Percentiles rank a stretch among this genome's conserved stretches.
Evolutionary conservation across 2,329 filamentous ascomycete species (phyloP).

Genomic region (Nemania abortiva): DNA sequence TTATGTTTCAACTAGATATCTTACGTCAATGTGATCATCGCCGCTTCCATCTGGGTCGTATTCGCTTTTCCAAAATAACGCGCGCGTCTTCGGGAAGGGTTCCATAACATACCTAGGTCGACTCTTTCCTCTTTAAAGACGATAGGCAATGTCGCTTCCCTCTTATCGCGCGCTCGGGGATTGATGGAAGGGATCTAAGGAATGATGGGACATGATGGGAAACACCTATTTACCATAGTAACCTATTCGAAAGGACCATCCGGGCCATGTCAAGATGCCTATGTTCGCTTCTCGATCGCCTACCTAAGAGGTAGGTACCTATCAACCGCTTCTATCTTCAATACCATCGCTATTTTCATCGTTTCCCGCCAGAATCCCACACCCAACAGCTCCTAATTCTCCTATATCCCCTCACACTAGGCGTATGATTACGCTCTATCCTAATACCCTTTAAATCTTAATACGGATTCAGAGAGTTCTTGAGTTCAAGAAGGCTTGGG

Average conservation of each 20-base stretch:
- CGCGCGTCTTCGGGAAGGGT: not conserved
- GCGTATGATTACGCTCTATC: conserved; percentile 8
- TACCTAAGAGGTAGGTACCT: not conserved
- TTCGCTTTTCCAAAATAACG: not conserved
- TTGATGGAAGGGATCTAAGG: conserved; percentile 4
- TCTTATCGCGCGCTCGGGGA: not conserved
- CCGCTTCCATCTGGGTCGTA: not conserved
- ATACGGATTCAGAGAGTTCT: not conserved
- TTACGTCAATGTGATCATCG: not conserved
- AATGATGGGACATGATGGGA: not conserved
- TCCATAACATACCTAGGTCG: too few relatives aligned
- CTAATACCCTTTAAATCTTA: not conserved
- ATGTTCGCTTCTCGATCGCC: conserved; percentile 3
- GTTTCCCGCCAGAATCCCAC: not conserved
- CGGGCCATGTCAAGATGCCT: not conserved
- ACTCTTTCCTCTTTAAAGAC: conserved; percentile 8
- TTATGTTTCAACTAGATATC: too few relatives aligned
- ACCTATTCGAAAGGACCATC: not conserved
- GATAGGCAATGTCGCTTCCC: conserved; percentile 13
- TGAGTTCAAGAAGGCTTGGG: not conserved
- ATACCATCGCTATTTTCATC: conserved; percentile 1
- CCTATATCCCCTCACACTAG: conserved; percentile 15
- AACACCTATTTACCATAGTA: not conserved
- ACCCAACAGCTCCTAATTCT: conserved; percentile 22
- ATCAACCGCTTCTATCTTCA: not conserved